phyloP scores from a whole-genome alignment of 345 rosid species.

The Euphorbia pulcherrima region DNA sequence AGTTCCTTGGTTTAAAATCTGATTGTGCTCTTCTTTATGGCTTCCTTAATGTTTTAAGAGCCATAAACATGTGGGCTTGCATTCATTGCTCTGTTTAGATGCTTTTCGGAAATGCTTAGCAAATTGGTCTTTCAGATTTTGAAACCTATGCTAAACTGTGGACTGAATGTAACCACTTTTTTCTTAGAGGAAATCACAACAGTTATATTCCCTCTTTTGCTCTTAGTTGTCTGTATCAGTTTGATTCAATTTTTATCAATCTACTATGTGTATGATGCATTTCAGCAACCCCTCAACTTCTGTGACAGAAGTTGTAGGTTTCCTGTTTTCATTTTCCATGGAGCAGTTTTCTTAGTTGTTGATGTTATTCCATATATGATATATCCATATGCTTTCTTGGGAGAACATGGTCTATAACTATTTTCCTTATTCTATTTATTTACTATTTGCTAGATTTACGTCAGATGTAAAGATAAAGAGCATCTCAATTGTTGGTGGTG shows the following conservation, averaged over 20 bases:
- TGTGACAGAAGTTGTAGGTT: neutral
- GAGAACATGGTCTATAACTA: neutral
- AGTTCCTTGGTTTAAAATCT: neutral
- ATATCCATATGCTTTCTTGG: neutral
- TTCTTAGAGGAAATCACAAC: neutral
- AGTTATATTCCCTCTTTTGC: neutral
- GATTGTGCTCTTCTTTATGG: neutral
- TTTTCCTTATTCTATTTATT: neutral
- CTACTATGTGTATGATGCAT: neutral
- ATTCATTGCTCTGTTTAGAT: neutral
- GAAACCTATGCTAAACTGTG: neutral
- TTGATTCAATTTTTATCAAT: neutral
- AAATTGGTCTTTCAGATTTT: neutral
- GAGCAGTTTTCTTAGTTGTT: neutral
- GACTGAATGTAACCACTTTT: neutral
- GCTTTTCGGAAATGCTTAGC: neutral
- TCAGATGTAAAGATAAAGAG: conserved; percentile 95
- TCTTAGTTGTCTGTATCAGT: neutral
- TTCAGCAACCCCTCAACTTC: neutral
- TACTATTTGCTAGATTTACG: conserved; percentile 55
- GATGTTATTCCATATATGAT: neutral
- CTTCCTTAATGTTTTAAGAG: neutral
- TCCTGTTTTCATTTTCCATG: neutral
- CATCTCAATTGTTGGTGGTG: conserved; percentile 84
- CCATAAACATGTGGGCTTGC: neutral